phyloP scores from a whole-genome alignment of 1,284 basidiomycete species.

The Ceratobasidium sp. region DNA sequence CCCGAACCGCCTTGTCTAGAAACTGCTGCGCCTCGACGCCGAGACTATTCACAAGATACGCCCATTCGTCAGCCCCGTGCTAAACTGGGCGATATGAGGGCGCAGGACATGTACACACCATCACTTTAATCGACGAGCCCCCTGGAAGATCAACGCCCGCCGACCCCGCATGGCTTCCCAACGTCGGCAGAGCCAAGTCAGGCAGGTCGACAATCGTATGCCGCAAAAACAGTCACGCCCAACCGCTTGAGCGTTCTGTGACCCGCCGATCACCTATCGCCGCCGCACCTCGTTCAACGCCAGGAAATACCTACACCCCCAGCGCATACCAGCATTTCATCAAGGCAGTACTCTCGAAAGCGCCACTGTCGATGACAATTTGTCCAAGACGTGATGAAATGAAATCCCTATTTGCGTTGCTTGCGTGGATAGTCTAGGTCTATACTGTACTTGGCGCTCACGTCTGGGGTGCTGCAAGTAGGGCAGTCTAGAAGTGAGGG shows the following conservation, averaged over 20 bases:
- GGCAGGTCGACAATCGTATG: too few relatives aligned
- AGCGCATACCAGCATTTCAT: background rate
- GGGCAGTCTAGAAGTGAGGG: too few relatives aligned
- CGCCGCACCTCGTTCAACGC: background rate
- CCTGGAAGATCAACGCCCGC: too few relatives aligned
- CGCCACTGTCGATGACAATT: background rate
- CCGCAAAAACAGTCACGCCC: too few relatives aligned
- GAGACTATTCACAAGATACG: background rate
- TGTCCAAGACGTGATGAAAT: background rate
- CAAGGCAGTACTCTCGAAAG: background rate
- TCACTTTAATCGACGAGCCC: background rate
- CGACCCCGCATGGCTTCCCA: too few relatives aligned
- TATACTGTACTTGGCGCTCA: too few relatives aligned
- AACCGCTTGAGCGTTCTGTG: too few relatives aligned
- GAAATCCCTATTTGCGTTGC: background rate
- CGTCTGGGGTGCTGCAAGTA: too few relatives aligned
- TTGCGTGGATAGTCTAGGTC: background rate
- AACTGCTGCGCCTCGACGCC: background rate
- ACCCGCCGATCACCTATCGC: background rate
- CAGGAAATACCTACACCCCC: background rate
- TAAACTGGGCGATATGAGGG: background rate
- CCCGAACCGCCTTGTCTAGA: too few relatives aligned
- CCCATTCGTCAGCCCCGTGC: background rate
- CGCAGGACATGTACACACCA: background rate
- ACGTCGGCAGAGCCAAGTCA: too few relatives aligned